phyloP scores from a whole-genome alignment of 768 basidiomycete species.

The Postia placenta region DNA sequence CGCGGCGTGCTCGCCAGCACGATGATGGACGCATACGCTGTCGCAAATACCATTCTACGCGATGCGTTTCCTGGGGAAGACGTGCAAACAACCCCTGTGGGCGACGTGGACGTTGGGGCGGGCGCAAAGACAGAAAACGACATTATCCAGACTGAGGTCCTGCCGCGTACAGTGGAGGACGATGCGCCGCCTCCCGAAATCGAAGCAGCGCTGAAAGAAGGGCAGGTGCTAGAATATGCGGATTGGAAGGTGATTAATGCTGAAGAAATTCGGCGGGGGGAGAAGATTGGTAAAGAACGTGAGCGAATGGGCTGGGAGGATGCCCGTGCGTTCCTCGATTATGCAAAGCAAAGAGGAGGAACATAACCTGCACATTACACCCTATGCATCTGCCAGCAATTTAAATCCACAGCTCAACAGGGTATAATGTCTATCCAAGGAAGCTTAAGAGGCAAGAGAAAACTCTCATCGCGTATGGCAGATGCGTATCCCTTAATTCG shows the following conservation, averaged over 20 bases:
- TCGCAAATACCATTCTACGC: slow-evolving; percentile 62
- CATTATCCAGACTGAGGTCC: slow-evolving; percentile 8
- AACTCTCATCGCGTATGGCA: no score
- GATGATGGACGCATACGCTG: slow-evolving; percentile 86
- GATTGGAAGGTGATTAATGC: slow-evolving; percentile 73
- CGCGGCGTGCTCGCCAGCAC: slow-evolving; percentile 88
- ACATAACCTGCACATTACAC: no score
- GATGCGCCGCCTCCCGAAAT: slow-evolving; percentile 47
- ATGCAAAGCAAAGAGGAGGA: slow-evolving; percentile 1
- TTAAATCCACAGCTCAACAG: no score
- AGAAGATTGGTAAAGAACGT: slow-evolving; percentile 56
- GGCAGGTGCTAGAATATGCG: slow-evolving; percentile 51
- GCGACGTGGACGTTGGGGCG: slow-evolving; percentile 10
- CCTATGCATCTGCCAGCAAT: no score
- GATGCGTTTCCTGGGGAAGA: slow-evolving; percentile 38
- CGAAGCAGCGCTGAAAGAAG: slow-evolving; percentile 32
- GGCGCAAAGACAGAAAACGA: slow-evolving; percentile 2
- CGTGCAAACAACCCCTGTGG: slow-evolving; percentile 5
- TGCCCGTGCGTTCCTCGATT: slow-evolving; percentile 29
- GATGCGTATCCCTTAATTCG: no score
- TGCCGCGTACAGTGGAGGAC: slow-evolving; percentile 28
- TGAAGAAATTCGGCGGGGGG: slow-evolving; percentile 64
- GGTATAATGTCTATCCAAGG: no score
- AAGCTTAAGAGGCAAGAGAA: no score
- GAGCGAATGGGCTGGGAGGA: slow-evolving; percentile 74